Base-by-base conservation (phyloP, 208 protist species). In the Sergeia podlipaevii region DNA sequence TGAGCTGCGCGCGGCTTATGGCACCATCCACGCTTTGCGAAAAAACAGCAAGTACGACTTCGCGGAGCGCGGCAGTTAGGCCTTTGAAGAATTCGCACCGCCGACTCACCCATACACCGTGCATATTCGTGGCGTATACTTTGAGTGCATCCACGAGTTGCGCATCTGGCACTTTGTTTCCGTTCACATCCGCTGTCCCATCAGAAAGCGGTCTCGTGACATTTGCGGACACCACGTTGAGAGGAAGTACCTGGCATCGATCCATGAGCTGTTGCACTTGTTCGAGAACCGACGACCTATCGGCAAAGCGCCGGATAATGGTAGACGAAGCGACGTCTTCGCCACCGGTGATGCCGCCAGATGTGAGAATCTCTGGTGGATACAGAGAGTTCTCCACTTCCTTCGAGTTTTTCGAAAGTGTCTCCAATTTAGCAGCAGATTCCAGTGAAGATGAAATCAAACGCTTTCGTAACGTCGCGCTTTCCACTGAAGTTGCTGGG, bases 21-120 rank as follows among this genome's bases (percentile, higher is more conserved):
- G 65, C 67, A 0, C 51, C 85, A 46, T 87, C 72, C 15, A 24
- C 3, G 41, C 85, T 93, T 47, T 85, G 56, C 41, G 71, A 87
- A 37, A 95, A 93, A 1, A 55, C 34, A 3, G 68, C 29, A 39
- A 95, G 52, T 39, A 93, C 48, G 3, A 91, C 56, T 45, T 92
- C 89, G 17, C 84, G 77, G 42, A 95, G 39, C 15, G 89, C 80
- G 0, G 84, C 89, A 0, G 68, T 64, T 4, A 65, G 59, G n/a
- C 89, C 85, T 13, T 68, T 75, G 36, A 95, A 85, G 15, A 69
- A 48, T 0, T 70, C 49, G 26, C 68, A 62, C n/a, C 33, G 56
- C 24, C 75, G 71, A 13, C 70, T 69, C 0, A 93, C 68, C 89
- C 89, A 95, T 28, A 95, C 89, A 23, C 89, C 89, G 42, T 95